Evolutionary conservation across 2,329 filamentous ascomycete genomes (phyloP), one percentile per base, ranked within the genome.

Genomic region (Fonsecaea pugnacius): DNA sequence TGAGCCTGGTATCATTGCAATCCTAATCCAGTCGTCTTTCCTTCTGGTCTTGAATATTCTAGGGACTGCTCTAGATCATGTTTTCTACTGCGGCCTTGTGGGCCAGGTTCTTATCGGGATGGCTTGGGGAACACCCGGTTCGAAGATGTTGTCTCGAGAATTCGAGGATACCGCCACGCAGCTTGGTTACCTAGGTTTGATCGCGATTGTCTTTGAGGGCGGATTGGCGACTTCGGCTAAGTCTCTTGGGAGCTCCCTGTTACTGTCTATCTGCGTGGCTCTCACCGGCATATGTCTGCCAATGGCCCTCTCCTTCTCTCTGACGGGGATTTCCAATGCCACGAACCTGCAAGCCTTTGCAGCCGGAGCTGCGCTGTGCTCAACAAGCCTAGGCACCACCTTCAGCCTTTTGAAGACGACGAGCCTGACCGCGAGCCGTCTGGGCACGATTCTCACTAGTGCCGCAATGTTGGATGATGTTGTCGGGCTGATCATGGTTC

Each of bases 401-500:
- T 89, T 89, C 68, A 84, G 85, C 0, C 82, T 89, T 3, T 76
- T 89, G 0, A 84, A 83, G 0, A 88, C 91, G 8, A 87, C 86
- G 2, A 80, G 80, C 1, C 74, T 89, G 10, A 78, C 77, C n/a
- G 73, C 78, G 1, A 87, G 83, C 8, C 77, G 85, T 1, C 73
- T 88, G 0, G 91, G 78, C 62, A 86, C 77, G 8, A 84, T 95
- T 0, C 80, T 92, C 0, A 85, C 85, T 2, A 88, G 85, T 64
- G 90, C 90, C 0, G 91, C 91, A 0, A 91, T 95, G 85, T 85
- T 95, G 77, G 91, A 95, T 72, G 91, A 95, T 76, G 87, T 94
- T 0, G 84, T 91, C 1, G 68, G 68, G 0, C 78, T 94, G 9
- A 85, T 93, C 7, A 89, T 94, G 85, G 88, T 92, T 0, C 86